Evolutionary conservation across 1,284 basidiomycete species (phyloP), one percentile per base, ranked within the genome.

Genomic region (Cerioporus squamosus): DNA sequence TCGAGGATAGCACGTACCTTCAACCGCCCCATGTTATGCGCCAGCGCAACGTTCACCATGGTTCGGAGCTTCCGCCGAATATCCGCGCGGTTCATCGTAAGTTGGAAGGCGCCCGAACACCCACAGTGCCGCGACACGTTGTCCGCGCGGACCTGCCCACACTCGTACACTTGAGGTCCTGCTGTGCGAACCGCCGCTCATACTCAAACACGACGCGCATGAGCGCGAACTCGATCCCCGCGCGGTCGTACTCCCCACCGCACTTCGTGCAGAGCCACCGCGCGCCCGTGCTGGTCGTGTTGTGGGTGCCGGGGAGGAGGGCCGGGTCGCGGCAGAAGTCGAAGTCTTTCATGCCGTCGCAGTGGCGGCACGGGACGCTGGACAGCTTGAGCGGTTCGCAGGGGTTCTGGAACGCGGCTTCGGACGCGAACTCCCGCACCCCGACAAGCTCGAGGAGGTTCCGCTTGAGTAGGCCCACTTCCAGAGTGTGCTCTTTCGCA

Each of bases 291-390:
- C 38, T 24, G 29, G 46, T 14, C 12, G n/a, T n/a, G n/a, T n/a
- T 75, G 9, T 79, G 71, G 22, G 81, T 77, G n/a, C n/a, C 73
- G 31, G 81, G 90, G 50, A 95, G 79, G 43, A 97, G 82, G 62
- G 95, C 93, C 6, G 88, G 82, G 73, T 98, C 96, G n/a, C 96
- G 86, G 71, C 95, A 97, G 65, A 98, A 90, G 72, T 99, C 97
- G 65, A 99, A 92, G 72, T 96, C 94, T 18, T 93, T 87, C 59
- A 97, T 84, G 22, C 84, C 80, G 73, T 96, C 96, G 77, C 97
- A 99, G 68, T 91, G 87, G 53, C 84, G 86, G 74, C 97, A 99
- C 24, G 96, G 92, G 24, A 98, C 91, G 71, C 94, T 93, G 23
- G 89, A 82, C 24, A 98, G 76, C 65, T 91, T 90, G 61, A 98